phyloP scores from a whole-genome alignment of 306 rosid genomes.

The Sicyos edulis region DNA sequence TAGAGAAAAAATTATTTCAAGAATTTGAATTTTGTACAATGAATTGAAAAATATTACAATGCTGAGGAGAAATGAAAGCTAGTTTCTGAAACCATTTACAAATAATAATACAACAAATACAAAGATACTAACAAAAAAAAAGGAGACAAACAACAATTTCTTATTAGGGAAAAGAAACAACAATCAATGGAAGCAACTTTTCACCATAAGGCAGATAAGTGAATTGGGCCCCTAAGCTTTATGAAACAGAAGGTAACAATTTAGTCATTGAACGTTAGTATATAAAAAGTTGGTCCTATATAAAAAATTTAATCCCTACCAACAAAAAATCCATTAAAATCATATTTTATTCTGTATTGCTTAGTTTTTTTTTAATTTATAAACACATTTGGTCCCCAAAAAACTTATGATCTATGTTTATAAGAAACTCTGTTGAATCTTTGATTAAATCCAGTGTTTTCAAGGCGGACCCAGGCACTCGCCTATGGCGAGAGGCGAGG shows the following conservation, averaged over 20 bases:
- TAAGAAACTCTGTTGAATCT: neutral
- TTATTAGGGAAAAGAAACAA: neutral
- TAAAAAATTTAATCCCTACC: neutral
- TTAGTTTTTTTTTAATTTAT: neutral
- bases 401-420: neutral
- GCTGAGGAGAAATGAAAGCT: neutral
- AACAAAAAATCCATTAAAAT: neutral
- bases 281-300: neutral
- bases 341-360: neutral
- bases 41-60: conserved; percentile 21
- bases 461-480: no score
- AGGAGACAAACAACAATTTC: neutral
- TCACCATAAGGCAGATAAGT: neutral
- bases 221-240: neutral
- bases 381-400: neutral
- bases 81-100: neutral
- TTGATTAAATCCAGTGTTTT: no score
- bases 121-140: no score
- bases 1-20: conserved; percentile 28
- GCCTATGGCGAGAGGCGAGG: no score
- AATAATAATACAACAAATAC: no score
- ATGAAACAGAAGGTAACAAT: neutral
- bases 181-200: neutral
- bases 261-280: neutral
- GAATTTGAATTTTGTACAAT: conserved; percentile 12